phyloP scores from a whole-genome alignment of 352 stramenopile species.

The Phytophthora pistaciae region DNA sequence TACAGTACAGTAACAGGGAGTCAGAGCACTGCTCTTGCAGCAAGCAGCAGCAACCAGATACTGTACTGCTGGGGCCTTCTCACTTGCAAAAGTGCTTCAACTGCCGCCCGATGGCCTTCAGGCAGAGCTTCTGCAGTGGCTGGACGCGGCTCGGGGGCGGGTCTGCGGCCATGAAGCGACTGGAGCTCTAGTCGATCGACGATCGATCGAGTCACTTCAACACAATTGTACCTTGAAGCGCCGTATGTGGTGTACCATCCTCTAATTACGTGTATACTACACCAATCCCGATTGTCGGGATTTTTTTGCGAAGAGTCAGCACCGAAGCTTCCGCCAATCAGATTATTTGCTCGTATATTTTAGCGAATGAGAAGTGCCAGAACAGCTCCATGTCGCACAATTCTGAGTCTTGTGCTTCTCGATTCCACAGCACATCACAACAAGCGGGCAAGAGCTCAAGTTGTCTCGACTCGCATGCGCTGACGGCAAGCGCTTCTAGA shows the following conservation, averaged over 20 bases:
- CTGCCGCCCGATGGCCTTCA: slow-evolving; percentile 29
- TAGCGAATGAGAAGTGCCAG: slow-evolving; percentile 7
- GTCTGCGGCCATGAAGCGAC: neutral
- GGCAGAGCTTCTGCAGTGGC: slow-evolving; percentile 45
- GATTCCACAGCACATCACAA: slow-evolving; percentile 8
- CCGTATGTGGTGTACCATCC: neutral
- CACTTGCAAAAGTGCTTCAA: slow-evolving; percentile 49
- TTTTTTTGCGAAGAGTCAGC: slow-evolving; percentile 13
- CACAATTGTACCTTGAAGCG: slow-evolving; percentile 23
- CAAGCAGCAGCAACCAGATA: neutral
- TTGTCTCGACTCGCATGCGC: neutral
- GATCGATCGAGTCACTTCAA: too few species aligned
- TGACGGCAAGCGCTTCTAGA: too few species aligned
- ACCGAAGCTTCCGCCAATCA: slow-evolving; percentile 19
- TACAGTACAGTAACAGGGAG: too few species aligned
- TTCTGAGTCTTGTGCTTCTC: neutral
- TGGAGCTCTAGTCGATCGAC: too few species aligned
- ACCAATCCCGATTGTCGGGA: neutral
- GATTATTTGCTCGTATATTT: neutral
- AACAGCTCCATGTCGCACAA: slow-evolving; percentile 7
- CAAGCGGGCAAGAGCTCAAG: slow-evolving; percentile 13
- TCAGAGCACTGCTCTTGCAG: neutral
- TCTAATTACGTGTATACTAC: neutral
- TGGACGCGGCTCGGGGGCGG: slow-evolving; percentile 6
- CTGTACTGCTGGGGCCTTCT: neutral